Percentiles rank a stretch among this genome's conserved stretches.
phyloP scores from a whole-genome alignment of 352 stramenopile genomes.

The Thalassiosira ordinaria region DNA sequence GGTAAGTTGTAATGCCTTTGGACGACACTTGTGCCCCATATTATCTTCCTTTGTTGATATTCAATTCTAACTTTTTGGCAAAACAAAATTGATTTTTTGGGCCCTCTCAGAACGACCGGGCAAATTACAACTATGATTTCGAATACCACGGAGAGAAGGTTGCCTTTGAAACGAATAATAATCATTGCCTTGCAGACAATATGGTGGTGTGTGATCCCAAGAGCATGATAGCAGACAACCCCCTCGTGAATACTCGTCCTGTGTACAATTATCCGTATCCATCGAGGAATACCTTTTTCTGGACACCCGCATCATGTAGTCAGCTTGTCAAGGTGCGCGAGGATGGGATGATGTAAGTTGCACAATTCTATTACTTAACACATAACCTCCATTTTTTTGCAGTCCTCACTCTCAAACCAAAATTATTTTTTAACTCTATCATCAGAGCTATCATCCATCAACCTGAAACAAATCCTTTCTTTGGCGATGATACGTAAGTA shows the following conservation, averaged over 20 bases:
- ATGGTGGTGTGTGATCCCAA: conserved; percentile 54
- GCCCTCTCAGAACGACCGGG: neutral
- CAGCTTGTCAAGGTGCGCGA: conserved; percentile 47
- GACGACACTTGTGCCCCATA: too few species aligned
- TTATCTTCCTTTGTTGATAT: neutral
- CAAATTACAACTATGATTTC: conserved; percentile 17
- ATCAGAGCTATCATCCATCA: conserved; percentile 53
- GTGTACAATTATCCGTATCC: conserved; percentile 57
- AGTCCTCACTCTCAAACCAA: neutral
- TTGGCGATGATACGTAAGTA: conserved; percentile 43
- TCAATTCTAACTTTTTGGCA: neutral
- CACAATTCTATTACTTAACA: neutral
- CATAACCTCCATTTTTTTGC: neutral
- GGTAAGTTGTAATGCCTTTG: too few species aligned
- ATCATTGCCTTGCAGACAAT: conserved; percentile 46
- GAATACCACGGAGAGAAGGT: conserved; percentile 52
- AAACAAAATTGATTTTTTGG: too few species aligned
- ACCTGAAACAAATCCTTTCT: conserved; percentile 35
- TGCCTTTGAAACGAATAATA: conserved; percentile 26
- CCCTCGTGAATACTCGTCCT: conserved; percentile 44
- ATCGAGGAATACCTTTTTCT: conserved; percentile 58
- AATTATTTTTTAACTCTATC: neutral
- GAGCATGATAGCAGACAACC: conserved; percentile 42
- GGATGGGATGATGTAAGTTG: conserved; percentile 55
- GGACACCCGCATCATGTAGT: conserved; percentile 52